A percentile compares a stretch with the other conserved stretches of the same genome.
Conservation (phyloP, 768 basidiomycete genomes). For the Peribolospora baueri region DNA sequence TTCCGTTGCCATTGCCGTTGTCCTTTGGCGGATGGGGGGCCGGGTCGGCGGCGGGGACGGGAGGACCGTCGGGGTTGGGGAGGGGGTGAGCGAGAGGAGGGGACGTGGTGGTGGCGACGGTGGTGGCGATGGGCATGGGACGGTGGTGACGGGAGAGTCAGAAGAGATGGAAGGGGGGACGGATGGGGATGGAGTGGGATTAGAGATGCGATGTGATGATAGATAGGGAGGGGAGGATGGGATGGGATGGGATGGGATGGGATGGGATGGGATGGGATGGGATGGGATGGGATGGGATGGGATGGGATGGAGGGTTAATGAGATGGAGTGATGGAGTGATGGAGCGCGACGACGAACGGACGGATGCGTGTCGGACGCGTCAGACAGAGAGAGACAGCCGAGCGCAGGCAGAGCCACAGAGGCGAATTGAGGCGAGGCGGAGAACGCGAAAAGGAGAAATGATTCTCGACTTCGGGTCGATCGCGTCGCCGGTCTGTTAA, state of each 20-base stretch:
- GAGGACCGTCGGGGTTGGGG: background rate
- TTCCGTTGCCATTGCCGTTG: no score
- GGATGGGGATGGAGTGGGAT: conserved; percentile 1
- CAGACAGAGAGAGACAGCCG: no score
- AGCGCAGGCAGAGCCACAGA: no score
- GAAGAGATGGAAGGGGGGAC: background rate
- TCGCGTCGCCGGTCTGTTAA: no score
- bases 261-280: background rate
- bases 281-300: background rate
- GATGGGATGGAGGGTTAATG: background rate
- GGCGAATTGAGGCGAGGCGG: no score
- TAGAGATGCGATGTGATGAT: background rate
- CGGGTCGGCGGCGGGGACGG: background rate
- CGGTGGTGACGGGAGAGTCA: background rate
- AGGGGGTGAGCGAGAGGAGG: background rate
- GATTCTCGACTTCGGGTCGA: no score
- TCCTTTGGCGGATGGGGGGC: no score
- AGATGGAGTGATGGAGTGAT: background rate
- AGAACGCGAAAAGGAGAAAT: no score
- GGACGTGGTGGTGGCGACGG: no score
- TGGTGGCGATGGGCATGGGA: no score
- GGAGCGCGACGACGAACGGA: background rate
- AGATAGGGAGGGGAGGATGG: background rate
- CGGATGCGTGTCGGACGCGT: background rate
- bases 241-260: background rate